Conservation (phyloP, 805 yeast genomes). For the Saccharomycopsis fodiens region DNA sequence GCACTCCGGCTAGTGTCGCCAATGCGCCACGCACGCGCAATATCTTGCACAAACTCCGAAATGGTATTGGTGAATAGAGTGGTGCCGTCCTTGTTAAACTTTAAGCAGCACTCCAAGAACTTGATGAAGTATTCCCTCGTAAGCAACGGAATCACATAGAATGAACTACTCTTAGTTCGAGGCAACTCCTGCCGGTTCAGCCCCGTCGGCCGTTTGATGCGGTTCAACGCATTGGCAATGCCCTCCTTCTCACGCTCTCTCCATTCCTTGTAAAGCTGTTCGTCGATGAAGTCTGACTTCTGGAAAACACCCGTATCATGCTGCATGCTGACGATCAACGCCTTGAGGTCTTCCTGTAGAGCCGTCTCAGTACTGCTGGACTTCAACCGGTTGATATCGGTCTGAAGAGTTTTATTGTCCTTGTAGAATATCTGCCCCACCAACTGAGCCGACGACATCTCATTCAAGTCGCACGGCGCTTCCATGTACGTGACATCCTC, state of each 20-base stretch:
- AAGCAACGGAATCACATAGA: conserved; percentile 29
- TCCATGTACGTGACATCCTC: conserved; percentile 25
- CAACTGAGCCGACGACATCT: conserved; percentile 45
- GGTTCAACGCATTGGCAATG: conserved; percentile 26
- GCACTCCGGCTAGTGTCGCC: conserved; percentile 42
- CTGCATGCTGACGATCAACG: conserved; percentile 21
- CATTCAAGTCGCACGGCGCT: conserved; percentile 48
- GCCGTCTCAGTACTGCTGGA: conserved; percentile 31
- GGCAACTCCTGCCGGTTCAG: conserved; percentile 9
- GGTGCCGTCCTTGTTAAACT: conserved; percentile 16
- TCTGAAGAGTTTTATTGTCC: conserved; percentile 43
- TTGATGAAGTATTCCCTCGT: conserved; percentile 32
- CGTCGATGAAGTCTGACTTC: conserved; percentile 31
- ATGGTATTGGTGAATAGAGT: conserved; percentile 15
- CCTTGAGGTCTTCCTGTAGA: conserved; percentile 28
- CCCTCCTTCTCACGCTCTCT: conserved; percentile 31
- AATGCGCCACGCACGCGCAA: conserved; percentile 48
- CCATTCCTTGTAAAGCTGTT: conserved; percentile 34
- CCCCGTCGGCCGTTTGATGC: conserved; percentile 19
- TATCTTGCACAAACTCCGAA: conserved; percentile 11
- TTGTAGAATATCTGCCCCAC: conserved; percentile 43
- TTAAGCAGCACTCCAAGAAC: conserved; percentile 35
- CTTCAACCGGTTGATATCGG: conserved; percentile 40
- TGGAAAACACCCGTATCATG: conserved; percentile 27
- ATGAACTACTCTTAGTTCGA: conserved; percentile 16